These are phyloP conservation scores for Ziziphus jujuba DNA, from an alignment of 306 rosid species.

Conservation along the genomic window DNA sequence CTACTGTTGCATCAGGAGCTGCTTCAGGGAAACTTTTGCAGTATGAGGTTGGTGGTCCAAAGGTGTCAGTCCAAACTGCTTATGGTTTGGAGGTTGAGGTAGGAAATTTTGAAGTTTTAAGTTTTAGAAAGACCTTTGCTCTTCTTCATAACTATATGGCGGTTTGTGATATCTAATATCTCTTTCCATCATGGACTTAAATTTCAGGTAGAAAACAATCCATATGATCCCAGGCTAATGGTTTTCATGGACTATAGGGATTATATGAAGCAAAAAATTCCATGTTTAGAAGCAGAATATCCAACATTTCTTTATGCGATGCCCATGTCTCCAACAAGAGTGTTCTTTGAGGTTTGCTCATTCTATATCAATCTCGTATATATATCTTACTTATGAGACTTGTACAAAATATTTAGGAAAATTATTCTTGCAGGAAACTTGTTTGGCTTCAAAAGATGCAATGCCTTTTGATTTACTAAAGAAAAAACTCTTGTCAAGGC, in stretches of 20 bases:
- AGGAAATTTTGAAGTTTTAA: slow-evolving; percentile 10
- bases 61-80: slow-evolving; percentile 97
- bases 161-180: slow-evolving; percentile 2
- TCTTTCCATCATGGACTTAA: slow-evolving; percentile 12
- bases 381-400: slow-evolving; percentile 15
- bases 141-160: neutral
- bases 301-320: slow-evolving; percentile 95
- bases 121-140: neutral
- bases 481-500: slow-evolving; percentile 80
- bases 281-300: slow-evolving; percentile 60
- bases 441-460: slow-evolving; percentile 94
- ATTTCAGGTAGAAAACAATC: slow-evolving; percentile 88
- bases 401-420: slow-evolving; percentile 18
- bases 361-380: slow-evolving; percentile 17
- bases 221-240: slow-evolving; percentile 93
- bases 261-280: slow-evolving; percentile 55
- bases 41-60: slow-evolving; percentile 99
- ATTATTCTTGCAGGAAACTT: slow-evolving; percentile 74
- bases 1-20: slow-evolving; percentile 99
- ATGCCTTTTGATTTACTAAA: slow-evolving; percentile 92
- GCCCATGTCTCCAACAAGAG: slow-evolving; percentile 89
- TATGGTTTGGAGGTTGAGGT: slow-evolving; percentile 99
- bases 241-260: slow-evolving; percentile 99
- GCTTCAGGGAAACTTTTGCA: slow-evolving; percentile 97
- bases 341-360: slow-evolving; percentile 87